phyloP scores from a whole-genome alignment of 2,329 filamentous ascomycete genomes.

The Pochonia chlamydosporia region DNA sequence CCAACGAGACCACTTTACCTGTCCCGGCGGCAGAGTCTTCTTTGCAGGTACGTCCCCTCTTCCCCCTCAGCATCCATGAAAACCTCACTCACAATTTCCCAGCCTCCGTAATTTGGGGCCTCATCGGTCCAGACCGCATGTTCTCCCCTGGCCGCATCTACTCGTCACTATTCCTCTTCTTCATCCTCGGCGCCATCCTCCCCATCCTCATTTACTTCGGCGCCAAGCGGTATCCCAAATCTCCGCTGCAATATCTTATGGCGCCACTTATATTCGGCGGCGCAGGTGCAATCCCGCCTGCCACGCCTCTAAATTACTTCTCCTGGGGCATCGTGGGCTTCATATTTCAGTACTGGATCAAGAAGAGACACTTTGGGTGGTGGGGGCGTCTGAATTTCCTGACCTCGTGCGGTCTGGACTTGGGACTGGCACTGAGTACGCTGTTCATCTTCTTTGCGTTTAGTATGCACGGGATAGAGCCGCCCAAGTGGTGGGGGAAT shows the following conservation, averaged over 20 bases:
- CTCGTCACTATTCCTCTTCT: slow-evolving; percentile 54
- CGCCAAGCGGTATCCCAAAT: slow-evolving; percentile 44
- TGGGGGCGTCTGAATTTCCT: slow-evolving; percentile 71
- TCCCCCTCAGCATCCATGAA: background rate
- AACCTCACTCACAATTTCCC: background rate
- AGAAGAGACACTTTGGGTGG: slow-evolving; percentile 59
- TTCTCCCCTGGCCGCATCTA: slow-evolving; percentile 60
- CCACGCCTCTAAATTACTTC: slow-evolving; percentile 68
- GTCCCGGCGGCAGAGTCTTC: slow-evolving; percentile 58
- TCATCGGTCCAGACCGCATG: slow-evolving; percentile 57
- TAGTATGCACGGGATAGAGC: slow-evolving; percentile 53
- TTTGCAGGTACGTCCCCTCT: slow-evolving; percentile 43
- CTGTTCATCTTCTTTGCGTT: slow-evolving; percentile 67
- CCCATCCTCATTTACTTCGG: slow-evolving; percentile 47
- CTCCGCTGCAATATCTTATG: slow-evolving; percentile 48
- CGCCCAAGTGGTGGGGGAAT: slow-evolving; percentile 68
- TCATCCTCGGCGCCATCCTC: slow-evolving; percentile 46
- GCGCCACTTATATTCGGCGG: slow-evolving; percentile 56
- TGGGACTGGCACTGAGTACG: slow-evolving; percentile 61
- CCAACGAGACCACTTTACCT: slow-evolving; percentile 55
- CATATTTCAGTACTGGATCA: slow-evolving; percentile 64
- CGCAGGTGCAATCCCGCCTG: slow-evolving; percentile 53
- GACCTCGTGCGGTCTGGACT: slow-evolving; percentile 62
- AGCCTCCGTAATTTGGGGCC: slow-evolving; percentile 63
- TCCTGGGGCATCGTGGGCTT: slow-evolving; percentile 68